phyloP scores from a whole-genome alignment of 2,329 filamentous ascomycete genomes.

The Aspergillus neotritici region DNA sequence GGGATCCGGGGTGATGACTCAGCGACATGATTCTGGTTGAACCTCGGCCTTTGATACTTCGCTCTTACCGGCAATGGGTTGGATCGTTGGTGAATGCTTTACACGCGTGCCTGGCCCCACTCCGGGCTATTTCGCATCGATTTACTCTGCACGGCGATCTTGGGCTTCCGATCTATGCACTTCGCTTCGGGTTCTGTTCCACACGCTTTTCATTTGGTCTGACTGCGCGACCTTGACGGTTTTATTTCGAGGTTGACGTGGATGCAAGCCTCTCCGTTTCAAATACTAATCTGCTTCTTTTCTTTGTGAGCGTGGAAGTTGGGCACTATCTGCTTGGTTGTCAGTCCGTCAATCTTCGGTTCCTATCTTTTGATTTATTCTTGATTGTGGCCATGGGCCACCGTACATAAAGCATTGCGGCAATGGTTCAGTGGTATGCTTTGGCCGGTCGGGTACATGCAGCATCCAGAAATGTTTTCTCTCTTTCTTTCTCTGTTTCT shows the following conservation, averaged over 20 bases:
- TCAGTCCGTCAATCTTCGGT: neutral
- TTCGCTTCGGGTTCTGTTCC: slow-evolving; percentile 8
- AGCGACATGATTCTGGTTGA: too few relatives aligned
- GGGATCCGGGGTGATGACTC: neutral
- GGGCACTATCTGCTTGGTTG: neutral
- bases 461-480: slow-evolving; percentile 8
- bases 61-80: slow-evolving; percentile 4
- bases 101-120: slow-evolving; percentile 4
- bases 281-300: neutral
- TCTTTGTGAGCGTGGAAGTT: slow-evolving; percentile 3
- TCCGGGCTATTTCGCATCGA: slow-evolving; percentile 15
- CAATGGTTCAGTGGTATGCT: slow-evolving; percentile 2
- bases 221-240: neutral
- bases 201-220: slow-evolving; percentile 8
- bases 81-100: slow-evolving; percentile 8
- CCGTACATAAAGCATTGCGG: slow-evolving; percentile 3
- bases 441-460: slow-evolving; percentile 1
- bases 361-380: slow-evolving; percentile 1
- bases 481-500: slow-evolving; percentile 2
- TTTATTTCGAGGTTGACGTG: slow-evolving; percentile 3
- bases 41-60: slow-evolving; percentile 1
- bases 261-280: slow-evolving; percentile 5
- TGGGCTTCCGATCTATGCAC: slow-evolving; percentile 13
- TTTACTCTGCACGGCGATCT: slow-evolving; percentile 15
- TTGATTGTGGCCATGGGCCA: neutral